phyloP scores from a whole-genome alignment of 805 yeast species.

The Monosporozyma aerobia region DNA sequence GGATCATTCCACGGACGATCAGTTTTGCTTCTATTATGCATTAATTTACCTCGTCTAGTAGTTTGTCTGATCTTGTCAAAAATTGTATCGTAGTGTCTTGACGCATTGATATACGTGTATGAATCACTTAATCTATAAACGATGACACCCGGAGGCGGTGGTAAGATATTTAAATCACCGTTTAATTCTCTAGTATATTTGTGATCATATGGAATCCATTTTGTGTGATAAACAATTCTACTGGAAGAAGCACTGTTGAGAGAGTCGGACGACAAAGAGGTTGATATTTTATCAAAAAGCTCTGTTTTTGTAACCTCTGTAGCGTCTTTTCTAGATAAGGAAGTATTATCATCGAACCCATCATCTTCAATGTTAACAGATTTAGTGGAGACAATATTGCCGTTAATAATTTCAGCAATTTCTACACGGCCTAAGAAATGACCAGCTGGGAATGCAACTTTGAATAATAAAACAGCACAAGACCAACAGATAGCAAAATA shows the following conservation, averaged over 20 bases:
- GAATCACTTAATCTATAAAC: slow-evolving; percentile 79
- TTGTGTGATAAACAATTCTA: slow-evolving; percentile 40
- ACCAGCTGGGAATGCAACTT: slow-evolving; percentile 74
- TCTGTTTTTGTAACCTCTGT: not conserved
- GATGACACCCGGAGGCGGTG: slow-evolving; percentile 87
- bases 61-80: slow-evolving; percentile 53
- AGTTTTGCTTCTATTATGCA: slow-evolving; percentile 27
- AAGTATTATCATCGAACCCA: not conserved
- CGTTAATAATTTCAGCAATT: slow-evolving; percentile 63
- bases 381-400: slow-evolving; percentile 32
- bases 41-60: slow-evolving; percentile 54
- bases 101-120: slow-evolving; percentile 72
- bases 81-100: slow-evolving; percentile 61
- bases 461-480: slow-evolving; percentile 59
- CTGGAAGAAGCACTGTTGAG: not conserved
- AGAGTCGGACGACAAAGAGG: not conserved
- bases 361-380: slow-evolving; percentile 4
- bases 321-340: not conserved
- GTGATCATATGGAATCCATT: slow-evolving; percentile 57
- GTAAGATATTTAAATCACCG: slow-evolving; percentile 44
- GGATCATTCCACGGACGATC: slow-evolving; percentile 90
- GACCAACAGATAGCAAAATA: slow-evolving; percentile 87
- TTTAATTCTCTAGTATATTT: slow-evolving; percentile 39
- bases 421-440: slow-evolving; percentile 71
- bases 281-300: not conserved